These are phyloP conservation scores for Syncephalastrum racemosum DNA, from an alignment of 371 early-diverging fungal genomes.

Conservation along the genomic window DNA sequence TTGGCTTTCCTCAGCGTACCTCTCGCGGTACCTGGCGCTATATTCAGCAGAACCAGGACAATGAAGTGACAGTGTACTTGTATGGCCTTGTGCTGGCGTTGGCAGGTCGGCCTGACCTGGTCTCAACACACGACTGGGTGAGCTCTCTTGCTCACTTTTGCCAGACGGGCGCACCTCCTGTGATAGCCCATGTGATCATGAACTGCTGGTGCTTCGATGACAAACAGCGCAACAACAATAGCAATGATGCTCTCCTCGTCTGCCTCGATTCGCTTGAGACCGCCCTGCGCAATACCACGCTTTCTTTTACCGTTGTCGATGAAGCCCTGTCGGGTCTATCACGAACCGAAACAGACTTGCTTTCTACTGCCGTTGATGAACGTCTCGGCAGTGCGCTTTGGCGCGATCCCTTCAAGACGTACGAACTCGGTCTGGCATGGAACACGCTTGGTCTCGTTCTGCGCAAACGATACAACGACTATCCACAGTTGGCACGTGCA, in stretches of 20 bases:
- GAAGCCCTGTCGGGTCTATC: too few relatives aligned
- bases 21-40: conserved; percentile 25
- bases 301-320: too few relatives aligned
- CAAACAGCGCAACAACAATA: conserved; percentile 2
- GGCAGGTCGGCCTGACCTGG: conserved; percentile 11
- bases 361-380: conserved; percentile 21
- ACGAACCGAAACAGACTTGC: background rate
- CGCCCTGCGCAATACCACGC: too few relatives aligned
- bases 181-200: conserved; percentile 31
- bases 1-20: conserved; percentile 24
- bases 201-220: conserved; percentile 24
- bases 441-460: conserved; percentile 6
- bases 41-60: conserved; percentile 19
- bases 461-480: conserved; percentile 2
- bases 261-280: too few relatives aligned
- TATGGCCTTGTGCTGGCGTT: conserved; percentile 35
- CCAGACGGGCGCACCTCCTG: conserved; percentile 15
- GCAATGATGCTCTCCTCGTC: background rate
- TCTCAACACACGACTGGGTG: conserved; percentile 14
- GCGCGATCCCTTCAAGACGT: conserved; percentile 26
- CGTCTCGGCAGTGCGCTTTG: conserved; percentile 24
- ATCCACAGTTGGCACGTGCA: background rate
- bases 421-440: conserved; percentile 28
- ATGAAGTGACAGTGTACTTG: conserved; percentile 29
- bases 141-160: conserved; percentile 25